Percentiles rank a stretch among this genome's conserved stretches.
Conservation (phyloP, 2,329 filamentous ascomycete species). For the Claviceps digitariae region DNA sequence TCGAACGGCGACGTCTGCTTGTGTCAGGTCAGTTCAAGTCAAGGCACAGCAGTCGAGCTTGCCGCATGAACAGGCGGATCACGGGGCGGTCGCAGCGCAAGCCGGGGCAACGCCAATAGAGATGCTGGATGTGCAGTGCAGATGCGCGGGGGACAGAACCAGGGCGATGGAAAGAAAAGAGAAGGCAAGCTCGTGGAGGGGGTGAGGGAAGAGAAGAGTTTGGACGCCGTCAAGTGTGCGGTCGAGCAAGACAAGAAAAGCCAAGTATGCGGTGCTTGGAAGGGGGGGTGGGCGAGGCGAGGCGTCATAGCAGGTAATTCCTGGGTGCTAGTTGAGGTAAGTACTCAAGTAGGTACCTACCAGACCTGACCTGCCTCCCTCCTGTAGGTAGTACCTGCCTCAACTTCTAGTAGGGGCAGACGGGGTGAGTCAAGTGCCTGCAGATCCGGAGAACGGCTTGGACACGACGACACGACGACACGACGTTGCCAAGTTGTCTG, state of each 20-base stretch:
- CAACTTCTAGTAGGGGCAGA: background rate
- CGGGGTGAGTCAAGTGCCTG: slow-evolving; percentile 10
- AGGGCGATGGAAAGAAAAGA: background rate
- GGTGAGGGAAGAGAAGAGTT: background rate
- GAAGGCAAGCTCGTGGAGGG: background rate
- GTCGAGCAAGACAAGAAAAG: slow-evolving; percentile 1
- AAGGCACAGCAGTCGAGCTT: background rate
- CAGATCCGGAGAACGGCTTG: slow-evolving; percentile 10
- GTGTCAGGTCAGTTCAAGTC: background rate
- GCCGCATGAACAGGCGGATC: slow-evolving; percentile 1
- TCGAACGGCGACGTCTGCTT: slow-evolving; percentile 1
- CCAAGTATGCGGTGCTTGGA: background rate
- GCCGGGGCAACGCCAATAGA: background rate
- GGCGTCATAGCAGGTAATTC: background rate
- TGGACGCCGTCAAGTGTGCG: background rate
- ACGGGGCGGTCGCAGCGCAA: background rate
- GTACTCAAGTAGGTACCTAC: too few relatives aligned
- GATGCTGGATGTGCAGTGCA: background rate
- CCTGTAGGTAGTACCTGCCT: too few relatives aligned
- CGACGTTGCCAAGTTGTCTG: slow-evolving; percentile 1
- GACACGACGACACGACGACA: slow-evolving; percentile 2
- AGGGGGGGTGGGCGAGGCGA: background rate
- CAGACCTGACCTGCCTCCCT: too few relatives aligned
- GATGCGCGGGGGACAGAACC: background rate
- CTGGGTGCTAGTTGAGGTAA: background rate